Conservation (phyloP, 495 filamentous ascomycete species). For the Delitschia confertaspora region DNA sequence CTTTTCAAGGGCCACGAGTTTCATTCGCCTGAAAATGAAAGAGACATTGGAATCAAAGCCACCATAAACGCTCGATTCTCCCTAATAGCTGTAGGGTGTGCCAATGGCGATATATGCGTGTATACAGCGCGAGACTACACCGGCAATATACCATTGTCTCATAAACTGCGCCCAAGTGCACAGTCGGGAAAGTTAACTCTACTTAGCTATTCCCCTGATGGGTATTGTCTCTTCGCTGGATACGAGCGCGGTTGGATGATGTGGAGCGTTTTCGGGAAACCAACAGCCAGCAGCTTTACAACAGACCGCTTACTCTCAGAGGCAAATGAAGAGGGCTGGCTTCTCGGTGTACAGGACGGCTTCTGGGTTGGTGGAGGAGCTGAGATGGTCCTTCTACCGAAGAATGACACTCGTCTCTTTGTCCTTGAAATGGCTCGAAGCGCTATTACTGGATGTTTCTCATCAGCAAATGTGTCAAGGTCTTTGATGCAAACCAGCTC, state of each 20-base stretch:
- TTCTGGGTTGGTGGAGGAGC: constrained; percentile 83
- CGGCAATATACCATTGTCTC: constrained; percentile 87
- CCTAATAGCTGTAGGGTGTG: constrained; percentile 77
- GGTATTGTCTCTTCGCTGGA: constrained; percentile 91
- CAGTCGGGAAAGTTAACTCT: constrained; percentile 62
- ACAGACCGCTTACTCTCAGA: constrained; percentile 55
- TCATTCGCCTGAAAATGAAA: constrained; percentile 55
- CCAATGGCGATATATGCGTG: constrained; percentile 68
- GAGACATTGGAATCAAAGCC: constrained; percentile 57
- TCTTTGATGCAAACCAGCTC: constrained; percentile 81
- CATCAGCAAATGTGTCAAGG: constrained; percentile 76
- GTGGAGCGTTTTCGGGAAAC: constrained; percentile 96
- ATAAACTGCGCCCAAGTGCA: constrained; percentile 58
- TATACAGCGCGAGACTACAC: constrained; percentile 89
- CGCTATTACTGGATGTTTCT: constrained; percentile 81
- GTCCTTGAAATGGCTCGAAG: constrained; percentile 85
- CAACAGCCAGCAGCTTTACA: constrained; percentile 69
- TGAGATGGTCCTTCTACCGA: constrained; percentile 65
- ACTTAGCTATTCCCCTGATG: constrained; percentile 86
- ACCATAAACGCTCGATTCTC: constrained; percentile 93
- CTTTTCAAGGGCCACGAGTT: constrained; percentile 89
- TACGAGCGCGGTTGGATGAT: constrained; percentile 90
- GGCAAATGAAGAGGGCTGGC: constrained; percentile 66
- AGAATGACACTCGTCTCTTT: constrained; percentile 71
- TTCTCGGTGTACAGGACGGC: constrained; percentile 62